Evolutionary conservation across 2,329 filamentous ascomycete genomes (phyloP), one percentile per base, ranked within the genome.

Genomic region (Fonsecaea multimorphosa): DNA sequence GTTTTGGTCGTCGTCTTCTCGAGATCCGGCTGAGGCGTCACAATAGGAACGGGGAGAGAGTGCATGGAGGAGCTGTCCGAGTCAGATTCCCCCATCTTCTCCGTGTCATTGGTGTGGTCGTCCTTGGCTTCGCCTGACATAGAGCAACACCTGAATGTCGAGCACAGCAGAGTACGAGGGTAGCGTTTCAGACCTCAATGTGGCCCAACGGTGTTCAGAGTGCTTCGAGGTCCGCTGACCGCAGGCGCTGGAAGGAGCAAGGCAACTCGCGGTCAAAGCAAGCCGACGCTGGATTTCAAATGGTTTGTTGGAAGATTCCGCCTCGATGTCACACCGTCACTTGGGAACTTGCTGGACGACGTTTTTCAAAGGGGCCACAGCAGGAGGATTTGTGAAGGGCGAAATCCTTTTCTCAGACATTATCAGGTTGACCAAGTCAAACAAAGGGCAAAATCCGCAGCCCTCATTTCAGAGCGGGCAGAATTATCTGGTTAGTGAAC

Each of bases 1-100:
- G 32, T 32, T 49, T 44, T 63, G 61, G 55, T 70, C 7, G 54
- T 29, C 3, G 58, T 61, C 56, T 70, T 70, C 38, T 70, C 68
- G 34, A 70, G 61, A 31, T 68, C 68, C n/a, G 52, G 36, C 14
- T 65, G 49, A 12, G 54, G 29, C 6, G 9, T 55, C 5, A 22
- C 52, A 19, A 66, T 38, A 3, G 64, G 61, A 9, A 61, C 65
- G 14, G 65, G 57, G 14, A 61, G 22, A 3, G 64, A 65, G 1
- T 40, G 38, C 9, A 31, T n/a, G 2, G 68, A 70, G 22, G 61
- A 62, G 22, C 16, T 32, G 34, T 58, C 59, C 22, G 68, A 63
- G 22, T 58, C 58, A 14, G 36, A 58, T 46, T 19, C 22, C 11
- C 58, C 52, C 61, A 63, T 67, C 55, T 66, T 67, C 36, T 65